Evolutionary conservation across 306 rosid species (phyloP).

Genomic region (Sesbania bispinosa): DNA sequence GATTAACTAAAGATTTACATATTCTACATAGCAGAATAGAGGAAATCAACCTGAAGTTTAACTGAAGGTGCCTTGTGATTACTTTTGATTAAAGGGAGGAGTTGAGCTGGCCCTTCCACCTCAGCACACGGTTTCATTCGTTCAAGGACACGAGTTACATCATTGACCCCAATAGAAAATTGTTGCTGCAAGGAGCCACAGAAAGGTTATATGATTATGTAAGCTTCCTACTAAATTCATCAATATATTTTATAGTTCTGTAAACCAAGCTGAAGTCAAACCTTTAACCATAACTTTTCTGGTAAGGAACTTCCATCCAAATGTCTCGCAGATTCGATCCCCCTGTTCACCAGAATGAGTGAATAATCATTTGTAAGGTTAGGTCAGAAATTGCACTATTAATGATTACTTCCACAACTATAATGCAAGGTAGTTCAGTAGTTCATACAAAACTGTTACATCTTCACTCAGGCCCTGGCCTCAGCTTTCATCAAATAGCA

Average conservation of each 20-base stretch:
- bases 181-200: conserved; percentile 53
- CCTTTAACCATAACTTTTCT: conserved; percentile 85
- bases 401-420: background rate
- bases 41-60: conserved; percentile 55
- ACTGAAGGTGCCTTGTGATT: conserved; percentile 34
- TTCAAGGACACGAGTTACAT: conserved; percentile 76
- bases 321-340: conserved; percentile 44
- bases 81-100: conserved; percentile 10
- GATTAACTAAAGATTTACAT: background rate
- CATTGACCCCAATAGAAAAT: conserved; percentile 81
- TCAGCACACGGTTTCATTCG: conserved; percentile 57
- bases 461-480: background rate
- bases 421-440: background rate
- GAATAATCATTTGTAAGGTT: background rate
- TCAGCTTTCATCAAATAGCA: background rate
- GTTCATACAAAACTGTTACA: conserved; percentile 14
- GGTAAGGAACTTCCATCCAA: conserved; percentile 54
- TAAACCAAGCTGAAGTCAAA: conserved; percentile 13
- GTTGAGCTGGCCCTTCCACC: conserved; percentile 21
- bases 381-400: background rate
- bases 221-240: background rate
- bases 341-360: conserved; percentile 47
- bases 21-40: background rate
- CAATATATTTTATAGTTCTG: background rate
- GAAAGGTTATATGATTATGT: background rate